These are phyloP conservation scores for Codiaeum variegatum DNA, from an alignment of 441 rosid genomes.

Conservation along the genomic window DNA sequence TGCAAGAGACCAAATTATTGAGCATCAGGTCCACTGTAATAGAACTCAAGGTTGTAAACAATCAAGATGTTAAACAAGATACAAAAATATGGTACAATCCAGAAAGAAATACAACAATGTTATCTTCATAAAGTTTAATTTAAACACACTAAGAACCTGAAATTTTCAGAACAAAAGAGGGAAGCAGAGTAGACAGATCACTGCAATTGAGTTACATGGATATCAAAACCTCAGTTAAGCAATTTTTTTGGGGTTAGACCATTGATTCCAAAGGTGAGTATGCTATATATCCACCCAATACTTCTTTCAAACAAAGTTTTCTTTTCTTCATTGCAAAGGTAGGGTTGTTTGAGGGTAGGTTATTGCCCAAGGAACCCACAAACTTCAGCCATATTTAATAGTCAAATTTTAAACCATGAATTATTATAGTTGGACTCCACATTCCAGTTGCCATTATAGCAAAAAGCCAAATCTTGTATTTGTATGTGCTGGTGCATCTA, in stretches of 20 bases:
- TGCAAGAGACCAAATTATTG: conserved; percentile 30
- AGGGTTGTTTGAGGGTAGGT: not conserved
- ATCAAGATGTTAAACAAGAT: not conserved
- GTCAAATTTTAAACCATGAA: not conserved
- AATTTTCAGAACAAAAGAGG: not conserved
- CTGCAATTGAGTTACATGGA: not conserved
- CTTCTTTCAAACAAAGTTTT: not conserved
- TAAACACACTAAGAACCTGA: not conserved
- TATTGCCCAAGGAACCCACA: not conserved
- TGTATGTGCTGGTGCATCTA: not conserved
- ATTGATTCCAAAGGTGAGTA: not conserved
- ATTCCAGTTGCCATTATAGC: not conserved
- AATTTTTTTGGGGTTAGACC: not conserved
- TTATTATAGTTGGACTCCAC: not conserved
- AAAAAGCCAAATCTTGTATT: not conserved
- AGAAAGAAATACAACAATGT: not conserved
- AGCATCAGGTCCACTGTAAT: not conserved
- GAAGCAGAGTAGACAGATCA: not conserved
- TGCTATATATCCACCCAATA: not conserved
- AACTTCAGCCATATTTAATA: not conserved
- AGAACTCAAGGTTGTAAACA: not conserved
- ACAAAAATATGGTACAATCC: not conserved
- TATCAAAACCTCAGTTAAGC: not conserved
- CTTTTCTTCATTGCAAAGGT: not conserved
- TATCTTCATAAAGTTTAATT: not conserved